Base-by-base conservation (phyloP, 306 rosid genomes). In the Casuarina cunninghamiana region DNA sequence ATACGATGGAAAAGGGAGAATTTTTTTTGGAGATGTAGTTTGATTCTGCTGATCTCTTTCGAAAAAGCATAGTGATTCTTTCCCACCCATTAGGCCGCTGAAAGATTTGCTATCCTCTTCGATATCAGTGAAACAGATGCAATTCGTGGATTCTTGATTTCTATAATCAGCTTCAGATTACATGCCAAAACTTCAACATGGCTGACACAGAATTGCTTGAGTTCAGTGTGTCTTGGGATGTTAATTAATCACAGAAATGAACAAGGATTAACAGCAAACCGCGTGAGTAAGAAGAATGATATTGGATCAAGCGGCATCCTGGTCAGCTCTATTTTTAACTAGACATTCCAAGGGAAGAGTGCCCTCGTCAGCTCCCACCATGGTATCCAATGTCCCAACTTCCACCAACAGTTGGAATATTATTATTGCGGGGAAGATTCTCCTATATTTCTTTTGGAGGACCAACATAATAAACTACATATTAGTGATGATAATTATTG, bases 381-480 rank as follows among this genome's bases (percentile, higher is more conserved):
- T 58, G 80, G 84, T 77, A 79, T 75, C 86, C 88, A 69, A 42
- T 89, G 97, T 88, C 91, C 87, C 88, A 81, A 51, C 45, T 79
- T 82, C 91, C 51, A 61, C 97, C 88, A 87, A 82, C 97, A 89
- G 75, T 70, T 66, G 74, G 91, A 89, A 91, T 88, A 83, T 82
- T 74, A 71, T 79, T 79, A 86, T 85, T 82, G 90, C 73, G 74
- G 82, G 53, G 77, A 75, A 82, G 92, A 86, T 88, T 80, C 88
- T 85, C 76, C 0, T 73, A 67, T 72, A 71, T 69, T 78, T 84
- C 78, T 61, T 83, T 55, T 37, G 80, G 73, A 58, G 83, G 83
- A 71, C 81, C 86, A 75, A 63, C 73, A 69, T 54, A 38, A 62
- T 73, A 77, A 74, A 70, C 54, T 65, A 13, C 35, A 67, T 71